Evolutionary conservation across 2,329 filamentous ascomycete species (phyloP).

Genomic region (Colletotrichum plurivorum): DNA sequence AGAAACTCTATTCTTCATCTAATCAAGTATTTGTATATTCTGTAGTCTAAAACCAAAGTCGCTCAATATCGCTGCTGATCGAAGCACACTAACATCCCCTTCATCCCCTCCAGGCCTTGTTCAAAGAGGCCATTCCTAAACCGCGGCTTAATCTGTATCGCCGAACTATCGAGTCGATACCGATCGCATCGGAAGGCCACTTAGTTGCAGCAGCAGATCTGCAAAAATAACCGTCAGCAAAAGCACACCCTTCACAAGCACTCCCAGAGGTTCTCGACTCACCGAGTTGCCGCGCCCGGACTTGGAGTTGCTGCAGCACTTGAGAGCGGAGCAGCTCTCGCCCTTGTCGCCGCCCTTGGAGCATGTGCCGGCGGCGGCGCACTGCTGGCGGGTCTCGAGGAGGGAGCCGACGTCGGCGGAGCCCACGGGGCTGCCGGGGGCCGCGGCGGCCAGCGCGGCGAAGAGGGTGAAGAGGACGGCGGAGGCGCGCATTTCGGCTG

Average conservation of each 20-base stretch:
- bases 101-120: no score
- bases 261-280: not conserved
- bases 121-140: no score
- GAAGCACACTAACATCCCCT: no score
- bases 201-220: slow-evolving; percentile 35
- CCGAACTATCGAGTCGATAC: no score
- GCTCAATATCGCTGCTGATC: no score
- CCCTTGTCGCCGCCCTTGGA: slow-evolving; percentile 19
- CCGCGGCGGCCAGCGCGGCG: slow-evolving; percentile 25
- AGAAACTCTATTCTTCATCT: no score
- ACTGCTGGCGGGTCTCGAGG: not conserved
- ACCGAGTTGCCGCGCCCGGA: slow-evolving; percentile 1
- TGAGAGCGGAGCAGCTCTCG: slow-evolving; percentile 6
- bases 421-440: not conserved
- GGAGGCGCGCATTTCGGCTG: slow-evolving; percentile 24
- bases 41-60: no score
- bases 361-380: slow-evolving; percentile 2
- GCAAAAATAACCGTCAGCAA: not conserved
- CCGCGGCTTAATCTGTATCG: no score
- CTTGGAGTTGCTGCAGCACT: slow-evolving; percentile 25
- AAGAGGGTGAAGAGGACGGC: slow-evolving; percentile 23
- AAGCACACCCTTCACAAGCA: fast-evolving
- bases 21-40: no score
- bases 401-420: not conserved
- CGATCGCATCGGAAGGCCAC: not conserved